phyloP scores from a whole-genome alignment of 371 early-diverging fungal species.

The Apophysomyces sp. region DNA sequence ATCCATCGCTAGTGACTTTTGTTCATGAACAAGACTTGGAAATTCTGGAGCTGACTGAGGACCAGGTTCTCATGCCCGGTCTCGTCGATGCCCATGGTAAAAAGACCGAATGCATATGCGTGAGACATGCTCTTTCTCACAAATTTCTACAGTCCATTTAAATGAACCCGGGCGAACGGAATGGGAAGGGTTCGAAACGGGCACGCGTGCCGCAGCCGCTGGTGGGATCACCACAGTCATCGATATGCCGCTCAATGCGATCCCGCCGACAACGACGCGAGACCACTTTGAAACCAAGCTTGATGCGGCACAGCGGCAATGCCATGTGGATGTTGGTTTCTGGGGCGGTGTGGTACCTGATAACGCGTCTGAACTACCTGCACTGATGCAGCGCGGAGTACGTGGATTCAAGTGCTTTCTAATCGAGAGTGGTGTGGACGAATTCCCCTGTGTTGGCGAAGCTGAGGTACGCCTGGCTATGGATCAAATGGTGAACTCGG shows the following conservation, averaged over 20 bases:
- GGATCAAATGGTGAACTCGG: slow-evolving; percentile 52
- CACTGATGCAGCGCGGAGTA: slow-evolving; percentile 68
- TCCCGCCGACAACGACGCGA: slow-evolving; percentile 80
- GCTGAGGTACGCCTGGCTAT: slow-evolving; percentile 67
- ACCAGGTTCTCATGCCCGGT: slow-evolving; percentile 71
- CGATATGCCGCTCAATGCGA: slow-evolving; percentile 88
- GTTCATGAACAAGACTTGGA: slow-evolving; percentile 18
- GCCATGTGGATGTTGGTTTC: slow-evolving; percentile 80
- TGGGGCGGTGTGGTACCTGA: slow-evolving; percentile 83
- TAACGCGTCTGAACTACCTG: slow-evolving; percentile 62
- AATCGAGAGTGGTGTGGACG: slow-evolving; percentile 83
- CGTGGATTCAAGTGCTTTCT: slow-evolving; percentile 85
- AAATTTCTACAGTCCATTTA: slow-evolving; percentile 58
- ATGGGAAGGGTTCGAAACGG: slow-evolving; percentile 85
- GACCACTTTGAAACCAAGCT: slow-evolving; percentile 65
- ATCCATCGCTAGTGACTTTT: neutral
- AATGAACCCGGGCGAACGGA: slow-evolving; percentile 84
- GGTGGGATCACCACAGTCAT: slow-evolving; percentile 79
- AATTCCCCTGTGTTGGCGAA: slow-evolving; percentile 81
- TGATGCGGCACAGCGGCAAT: slow-evolving; percentile 63
- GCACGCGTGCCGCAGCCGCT: slow-evolving; percentile 79
- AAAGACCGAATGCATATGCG: neutral
- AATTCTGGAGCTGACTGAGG: slow-evolving; percentile 30
- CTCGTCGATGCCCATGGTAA: slow-evolving; percentile 76
- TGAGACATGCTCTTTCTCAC: neutral